A percentile compares a stretch with the other conserved stretches of the same genome.
Conservation (phyloP, 1,284 basidiomycete species). For the Ceraceosorus guamensis region DNA sequence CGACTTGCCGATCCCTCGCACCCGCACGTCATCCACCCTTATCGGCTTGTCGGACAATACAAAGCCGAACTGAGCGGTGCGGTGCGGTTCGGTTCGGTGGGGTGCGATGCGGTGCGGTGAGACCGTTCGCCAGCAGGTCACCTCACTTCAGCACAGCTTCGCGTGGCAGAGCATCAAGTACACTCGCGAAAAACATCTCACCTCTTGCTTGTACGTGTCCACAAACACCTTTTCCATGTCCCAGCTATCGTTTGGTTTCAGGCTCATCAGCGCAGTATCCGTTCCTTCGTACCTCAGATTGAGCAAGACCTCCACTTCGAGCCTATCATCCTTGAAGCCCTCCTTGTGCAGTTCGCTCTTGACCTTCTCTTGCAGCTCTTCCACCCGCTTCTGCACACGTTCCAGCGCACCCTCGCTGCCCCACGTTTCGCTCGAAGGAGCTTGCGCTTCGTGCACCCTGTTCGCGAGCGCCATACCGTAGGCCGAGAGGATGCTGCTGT, state of each 20-base stretch:
- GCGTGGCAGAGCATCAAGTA: too few relatives aligned
- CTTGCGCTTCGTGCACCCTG: conserved; percentile 66
- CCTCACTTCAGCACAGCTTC: not conserved
- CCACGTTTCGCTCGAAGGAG: conserved; percentile 70
- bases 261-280: conserved; percentile 82
- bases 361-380: conserved; percentile 56
- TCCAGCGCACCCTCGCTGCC: not conserved
- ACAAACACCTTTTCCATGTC: conserved; percentile 68
- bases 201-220: conserved; percentile 45
- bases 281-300: conserved; percentile 60
- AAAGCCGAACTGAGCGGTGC: conserved; percentile 81
- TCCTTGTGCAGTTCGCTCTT: conserved; percentile 64
- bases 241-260: conserved; percentile 57
- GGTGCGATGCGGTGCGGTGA: conserved; percentile 1
- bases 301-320: conserved; percentile 70
- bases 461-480: conserved; percentile 84
- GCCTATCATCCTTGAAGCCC: conserved; percentile 65
- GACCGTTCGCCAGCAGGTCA: not conserved
- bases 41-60: conserved; percentile 68
- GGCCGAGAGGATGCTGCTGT: conserved; percentile 77
- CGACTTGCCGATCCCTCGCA: conserved; percentile 70
- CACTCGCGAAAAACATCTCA: conserved; percentile 8
- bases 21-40: conserved; percentile 86
- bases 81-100: conserved; percentile 53
- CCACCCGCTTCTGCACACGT: conserved; percentile 45